A percentile compares a stretch with the other conserved stretches of the same genome.
phyloP scores from a whole-genome alignment of 352 stramenopile genomes.

The Globisporangium irregulare region DNA sequence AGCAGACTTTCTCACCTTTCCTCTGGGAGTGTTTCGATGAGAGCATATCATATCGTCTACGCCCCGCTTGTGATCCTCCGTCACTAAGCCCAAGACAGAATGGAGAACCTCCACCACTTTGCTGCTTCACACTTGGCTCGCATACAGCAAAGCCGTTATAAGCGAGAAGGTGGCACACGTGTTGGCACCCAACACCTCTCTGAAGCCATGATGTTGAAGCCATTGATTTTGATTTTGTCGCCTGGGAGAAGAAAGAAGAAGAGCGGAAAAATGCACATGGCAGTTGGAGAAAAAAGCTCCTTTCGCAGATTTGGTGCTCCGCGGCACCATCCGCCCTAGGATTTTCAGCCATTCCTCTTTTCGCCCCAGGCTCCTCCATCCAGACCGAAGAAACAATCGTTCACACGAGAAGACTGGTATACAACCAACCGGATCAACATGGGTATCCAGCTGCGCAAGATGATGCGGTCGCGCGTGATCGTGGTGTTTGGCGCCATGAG shows the following conservation, averaged over 20 bases:
- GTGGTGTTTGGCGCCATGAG: constrained; percentile 77
- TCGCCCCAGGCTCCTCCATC: not conserved
- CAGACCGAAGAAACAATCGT: too few relatives aligned
- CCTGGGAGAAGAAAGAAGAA: constrained; percentile 2
- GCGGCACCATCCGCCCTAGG: too few relatives aligned
- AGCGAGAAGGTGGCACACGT: too few relatives aligned
- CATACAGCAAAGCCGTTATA: too few relatives aligned
- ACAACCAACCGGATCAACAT: constrained; percentile 18
- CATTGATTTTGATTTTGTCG: not conserved
- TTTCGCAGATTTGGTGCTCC: constrained; percentile 3
- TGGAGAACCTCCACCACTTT: too few relatives aligned
- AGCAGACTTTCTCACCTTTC: too few relatives aligned
- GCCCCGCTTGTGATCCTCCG: too few relatives aligned
- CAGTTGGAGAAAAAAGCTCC: constrained; percentile 13
- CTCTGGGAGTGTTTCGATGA: too few relatives aligned
- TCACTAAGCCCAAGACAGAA: too few relatives aligned
- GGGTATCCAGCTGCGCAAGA: constrained; percentile 55
- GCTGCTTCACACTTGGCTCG: too few relatives aligned
- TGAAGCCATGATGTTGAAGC: not conserved
- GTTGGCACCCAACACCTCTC: not conserved
- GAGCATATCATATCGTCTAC: too few relatives aligned
- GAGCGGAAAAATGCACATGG: constrained; percentile 2
- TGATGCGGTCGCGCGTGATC: constrained; percentile 56
- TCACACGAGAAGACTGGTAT: too few relatives aligned
- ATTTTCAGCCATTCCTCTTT: not conserved